These are phyloP conservation scores for Fonsecaea multimorphosa DNA, from an alignment of 2,329 filamentous ascomycete species.

Conservation along the genomic window DNA sequence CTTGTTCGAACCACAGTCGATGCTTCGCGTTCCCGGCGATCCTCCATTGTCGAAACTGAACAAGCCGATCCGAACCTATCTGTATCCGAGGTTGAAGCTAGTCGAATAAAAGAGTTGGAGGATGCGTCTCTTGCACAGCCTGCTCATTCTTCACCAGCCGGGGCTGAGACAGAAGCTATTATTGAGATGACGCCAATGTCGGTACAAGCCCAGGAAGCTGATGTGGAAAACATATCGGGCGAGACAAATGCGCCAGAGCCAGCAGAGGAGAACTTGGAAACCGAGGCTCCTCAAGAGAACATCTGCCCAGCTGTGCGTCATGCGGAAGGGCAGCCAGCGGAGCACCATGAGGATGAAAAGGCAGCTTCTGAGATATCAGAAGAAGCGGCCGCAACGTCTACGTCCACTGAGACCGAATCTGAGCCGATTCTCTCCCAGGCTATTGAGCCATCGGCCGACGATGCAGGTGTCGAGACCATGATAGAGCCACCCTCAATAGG, in stretches of 20 bases:
- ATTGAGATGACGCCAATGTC: neutral
- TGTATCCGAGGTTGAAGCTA: neutral
- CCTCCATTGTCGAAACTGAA: no score
- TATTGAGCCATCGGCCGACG: neutral
- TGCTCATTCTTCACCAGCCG: neutral
- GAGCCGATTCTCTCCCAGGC: neutral
- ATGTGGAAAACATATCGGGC: neutral
- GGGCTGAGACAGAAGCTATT: neutral
- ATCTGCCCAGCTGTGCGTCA: neutral
- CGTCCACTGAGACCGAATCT: neutral
- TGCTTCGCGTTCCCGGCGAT: neutral
- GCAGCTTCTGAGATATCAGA: neutral
- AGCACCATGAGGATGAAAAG: neutral
- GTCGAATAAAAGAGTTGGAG: neutral
- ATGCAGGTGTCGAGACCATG: neutral
- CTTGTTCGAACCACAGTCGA: neutral
- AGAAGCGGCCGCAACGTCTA: neutral
- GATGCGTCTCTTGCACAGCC: neutral
- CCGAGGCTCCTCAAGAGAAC: neutral
- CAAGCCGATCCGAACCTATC: neutral
- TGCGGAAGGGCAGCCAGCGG: neutral
- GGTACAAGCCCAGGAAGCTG: neutral
- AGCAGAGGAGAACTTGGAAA: neutral
- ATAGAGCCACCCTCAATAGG: neutral
- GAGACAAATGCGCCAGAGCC: neutral